Evolutionary conservation across 2,329 filamentous ascomycete genomes (phyloP).

Genomic region (Calonectria ilicicola): DNA sequence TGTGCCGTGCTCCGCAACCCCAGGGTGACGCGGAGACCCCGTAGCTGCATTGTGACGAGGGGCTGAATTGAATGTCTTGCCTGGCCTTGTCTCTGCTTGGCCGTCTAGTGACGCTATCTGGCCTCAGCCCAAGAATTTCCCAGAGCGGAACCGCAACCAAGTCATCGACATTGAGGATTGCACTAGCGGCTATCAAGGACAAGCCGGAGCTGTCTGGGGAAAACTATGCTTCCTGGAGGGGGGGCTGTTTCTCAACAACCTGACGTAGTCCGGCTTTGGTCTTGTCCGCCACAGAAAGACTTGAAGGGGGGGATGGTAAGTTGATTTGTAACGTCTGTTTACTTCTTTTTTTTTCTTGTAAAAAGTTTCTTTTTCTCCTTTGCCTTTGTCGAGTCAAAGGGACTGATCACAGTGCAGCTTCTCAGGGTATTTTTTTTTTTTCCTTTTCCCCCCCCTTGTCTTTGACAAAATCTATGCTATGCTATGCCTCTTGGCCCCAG

Average conservation of each 20-base stretch:
- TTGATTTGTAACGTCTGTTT: background rate
- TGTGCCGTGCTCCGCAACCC: background rate
- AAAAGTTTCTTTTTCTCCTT: background rate
- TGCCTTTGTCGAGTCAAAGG: background rate
- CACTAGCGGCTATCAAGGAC: slow-evolving; percentile 3
- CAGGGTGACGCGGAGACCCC: slow-evolving; percentile 12
- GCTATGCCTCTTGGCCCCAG: background rate
- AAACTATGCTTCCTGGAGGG: slow-evolving; percentile 8
- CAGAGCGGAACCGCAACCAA: slow-evolving; percentile 35
- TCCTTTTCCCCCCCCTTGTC: background rate
- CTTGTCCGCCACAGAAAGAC: background rate
- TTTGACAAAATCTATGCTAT: background rate
- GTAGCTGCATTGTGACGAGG: slow-evolving; percentile 7
- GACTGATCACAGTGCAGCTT: background rate
- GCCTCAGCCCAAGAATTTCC: slow-evolving; percentile 14
- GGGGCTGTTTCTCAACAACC: slow-evolving; percentile 9
- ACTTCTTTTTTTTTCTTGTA: background rate
- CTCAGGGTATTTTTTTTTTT: background rate
- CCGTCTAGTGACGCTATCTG: slow-evolving; percentile 36
- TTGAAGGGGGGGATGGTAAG: background rate
- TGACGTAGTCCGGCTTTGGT: slow-evolving; percentile 1
- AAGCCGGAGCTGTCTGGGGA: slow-evolving; percentile 2
- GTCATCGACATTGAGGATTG: background rate
- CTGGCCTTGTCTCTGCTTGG: slow-evolving; percentile 16
- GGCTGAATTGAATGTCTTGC: slow-evolving; percentile 21